A percentile compares a stretch with the other conserved stretches of the same genome.
Conservation (phyloP, 495 filamentous ascomycete genomes). For the Thermothielavioides terrestris region DNA sequence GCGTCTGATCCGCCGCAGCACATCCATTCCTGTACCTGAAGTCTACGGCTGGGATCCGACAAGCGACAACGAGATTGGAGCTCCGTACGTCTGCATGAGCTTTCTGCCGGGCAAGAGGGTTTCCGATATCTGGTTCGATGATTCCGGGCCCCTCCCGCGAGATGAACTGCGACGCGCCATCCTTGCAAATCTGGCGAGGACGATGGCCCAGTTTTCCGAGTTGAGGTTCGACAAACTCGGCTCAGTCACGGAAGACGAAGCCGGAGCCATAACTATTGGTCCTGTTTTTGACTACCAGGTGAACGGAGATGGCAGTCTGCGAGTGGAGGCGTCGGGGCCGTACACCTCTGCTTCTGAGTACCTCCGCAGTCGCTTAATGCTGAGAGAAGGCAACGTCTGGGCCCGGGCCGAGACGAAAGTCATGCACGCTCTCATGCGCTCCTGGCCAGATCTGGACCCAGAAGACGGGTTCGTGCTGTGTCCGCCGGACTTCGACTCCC, state of each 20-base stretch:
- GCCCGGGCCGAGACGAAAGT: not conserved
- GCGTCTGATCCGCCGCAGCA: slow-evolving; percentile 15
- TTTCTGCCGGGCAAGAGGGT: slow-evolving; percentile 12
- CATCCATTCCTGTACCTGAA: slow-evolving; percentile 19
- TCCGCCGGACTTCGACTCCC: slow-evolving; percentile 31
- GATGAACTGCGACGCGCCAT: slow-evolving; percentile 1
- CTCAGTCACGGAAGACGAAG: not conserved
- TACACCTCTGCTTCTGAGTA: not conserved
- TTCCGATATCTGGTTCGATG: slow-evolving; percentile 8
- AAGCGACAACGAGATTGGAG: slow-evolving; percentile 14
- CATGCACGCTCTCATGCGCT: no score
- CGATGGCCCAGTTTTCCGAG: slow-evolving; percentile 1
- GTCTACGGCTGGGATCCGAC: slow-evolving; percentile 19
- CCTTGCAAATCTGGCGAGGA: not conserved
- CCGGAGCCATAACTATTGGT: not conserved
- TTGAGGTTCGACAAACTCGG: slow-evolving; percentile 1
- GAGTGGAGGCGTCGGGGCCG: not conserved
- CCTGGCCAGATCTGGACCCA: no score
- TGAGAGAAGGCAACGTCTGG: no score
- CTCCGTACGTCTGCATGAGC: slow-evolving; percentile 23
- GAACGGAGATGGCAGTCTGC: not conserved
- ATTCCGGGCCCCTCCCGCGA: not conserved
- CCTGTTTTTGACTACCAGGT: not conserved
- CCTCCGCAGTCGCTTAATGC: no score
- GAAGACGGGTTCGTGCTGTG: slow-evolving; percentile 26